Conservation (phyloP, 345 rosid genomes). For the Kernera saxatilis region DNA sequence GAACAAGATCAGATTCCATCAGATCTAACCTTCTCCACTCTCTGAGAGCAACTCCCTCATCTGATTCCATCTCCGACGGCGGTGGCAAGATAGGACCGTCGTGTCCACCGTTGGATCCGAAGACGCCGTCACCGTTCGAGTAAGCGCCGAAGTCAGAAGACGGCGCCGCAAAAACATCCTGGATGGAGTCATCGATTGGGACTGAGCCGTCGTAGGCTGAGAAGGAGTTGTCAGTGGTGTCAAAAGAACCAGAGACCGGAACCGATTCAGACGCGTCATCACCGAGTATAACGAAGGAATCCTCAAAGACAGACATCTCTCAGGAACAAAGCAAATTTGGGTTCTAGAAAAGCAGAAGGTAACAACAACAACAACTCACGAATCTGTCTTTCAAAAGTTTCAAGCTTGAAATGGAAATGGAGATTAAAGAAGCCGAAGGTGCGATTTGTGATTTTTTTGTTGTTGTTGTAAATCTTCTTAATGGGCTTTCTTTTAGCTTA, state of each 20-base stretch:
- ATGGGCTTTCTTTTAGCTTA: constrained; percentile 2
- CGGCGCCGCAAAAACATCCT: constrained; percentile 36
- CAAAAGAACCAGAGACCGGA: constrained; percentile 30
- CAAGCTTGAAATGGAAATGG: neutral
- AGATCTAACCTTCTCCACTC: constrained; percentile 84
- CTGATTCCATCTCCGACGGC: constrained; percentile 48
- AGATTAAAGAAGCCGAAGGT: neutral
- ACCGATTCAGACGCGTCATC: constrained; percentile 40
- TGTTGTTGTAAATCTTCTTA: neutral
- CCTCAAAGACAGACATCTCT: constrained; percentile 41
- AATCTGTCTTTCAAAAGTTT: constrained; percentile 13
- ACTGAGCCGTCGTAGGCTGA: constrained; percentile 27
- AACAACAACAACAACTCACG: neutral
- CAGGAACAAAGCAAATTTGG: neutral
- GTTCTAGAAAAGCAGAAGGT: neutral
- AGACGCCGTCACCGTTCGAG: constrained; percentile 35
- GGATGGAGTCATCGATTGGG: constrained; percentile 21
- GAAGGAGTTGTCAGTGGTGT: constrained; percentile 24
- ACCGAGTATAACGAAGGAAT: constrained; percentile 36
- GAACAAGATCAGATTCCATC: neutral
- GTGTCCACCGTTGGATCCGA: constrained; percentile 37
- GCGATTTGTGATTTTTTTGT: neutral
- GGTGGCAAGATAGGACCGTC: constrained; percentile 59
- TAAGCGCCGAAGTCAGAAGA: constrained; percentile 31
- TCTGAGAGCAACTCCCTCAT: constrained; percentile 57